Base-by-base conservation (phyloP, 495 filamentous ascomycete genomes). In the Immersiella caudata region DNA sequence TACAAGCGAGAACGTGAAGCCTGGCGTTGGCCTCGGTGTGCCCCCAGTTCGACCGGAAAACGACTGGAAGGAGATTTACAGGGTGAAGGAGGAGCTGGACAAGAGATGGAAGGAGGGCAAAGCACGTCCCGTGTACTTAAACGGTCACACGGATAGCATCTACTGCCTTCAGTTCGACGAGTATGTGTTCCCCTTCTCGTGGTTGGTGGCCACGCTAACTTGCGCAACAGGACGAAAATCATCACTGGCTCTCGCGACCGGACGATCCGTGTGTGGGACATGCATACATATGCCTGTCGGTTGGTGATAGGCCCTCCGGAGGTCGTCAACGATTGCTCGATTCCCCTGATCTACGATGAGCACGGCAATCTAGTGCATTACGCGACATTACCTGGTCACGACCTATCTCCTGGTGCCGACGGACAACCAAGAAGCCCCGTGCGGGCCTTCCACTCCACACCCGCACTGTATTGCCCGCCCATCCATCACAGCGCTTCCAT, bases 151-250 rank as follows among this genome's bases (percentile, higher is more conserved):
- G 12, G 95, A 98, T 76, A 97, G 92, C 68, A 94, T 99, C 25
- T 99, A 99, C 79, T 98, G 95, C 76, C 88, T 94, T 49, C 95
- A 98, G 75, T 99, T 97, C 79, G 95, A 99, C 76, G 94, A 98
- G 90, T 92, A 60, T 14, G 18, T 11, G 36, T 18, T n/a, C 52
- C 4, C 21, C 20, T 25, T 2, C 16, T 16, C 65, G 56, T 5
- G 6, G 2, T 36, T 6, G 40, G n/a, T 7, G 67, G 26, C 21
- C 20, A 56, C 50, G 62, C 76, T 77, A 76, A 79, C 68, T 24
- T 14, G 5, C 2, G 29, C 25, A 65, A 65, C 72, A 95, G 91
- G 76, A 79, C 90, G 71, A 99, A 98, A 75, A 95, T 98, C 70
- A 93, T 99, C 64, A 98, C 96, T 16, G 95, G 95, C 64, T 97